Conservation (phyloP, 805 yeast species). For the Metschnikowia arizonensis region DNA sequence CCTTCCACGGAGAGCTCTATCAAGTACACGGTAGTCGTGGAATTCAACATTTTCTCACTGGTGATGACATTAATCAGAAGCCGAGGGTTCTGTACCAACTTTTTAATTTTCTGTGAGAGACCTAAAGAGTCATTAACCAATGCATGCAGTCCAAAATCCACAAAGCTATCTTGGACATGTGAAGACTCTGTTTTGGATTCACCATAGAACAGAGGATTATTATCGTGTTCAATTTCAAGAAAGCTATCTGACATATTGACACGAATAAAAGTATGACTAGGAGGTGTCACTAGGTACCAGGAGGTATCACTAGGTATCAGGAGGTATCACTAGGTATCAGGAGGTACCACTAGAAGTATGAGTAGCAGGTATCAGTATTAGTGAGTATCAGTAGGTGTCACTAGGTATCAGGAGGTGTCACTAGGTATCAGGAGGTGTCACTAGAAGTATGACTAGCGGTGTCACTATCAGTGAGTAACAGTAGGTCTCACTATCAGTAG, state of each 20-base stretch:
- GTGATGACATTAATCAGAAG: conserved; percentile 30
- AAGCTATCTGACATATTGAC: conserved; percentile 22
- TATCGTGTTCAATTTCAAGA: conserved; percentile 43
- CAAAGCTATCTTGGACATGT: conserved; percentile 14
- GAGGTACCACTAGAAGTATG: too few species aligned
- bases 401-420: too few species aligned
- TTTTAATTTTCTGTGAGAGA: conserved; percentile 23
- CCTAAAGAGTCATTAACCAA: conserved; percentile 18
- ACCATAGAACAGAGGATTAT: conserved; percentile 41
- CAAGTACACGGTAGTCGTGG: conserved; percentile 37
- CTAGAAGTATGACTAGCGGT: too few species aligned
- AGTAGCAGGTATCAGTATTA: too few species aligned
- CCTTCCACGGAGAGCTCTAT: conserved; percentile 23
- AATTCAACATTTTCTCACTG: conserved; percentile 34
- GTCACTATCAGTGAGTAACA: too few species aligned
- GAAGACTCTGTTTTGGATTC: conserved; percentile 1
- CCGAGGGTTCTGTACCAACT: conserved; percentile 25
- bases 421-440: too few species aligned
- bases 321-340: too few species aligned
- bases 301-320: too few species aligned
- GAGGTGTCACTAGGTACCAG: too few species aligned
- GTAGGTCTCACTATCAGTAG: too few species aligned
- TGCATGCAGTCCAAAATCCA: conserved; percentile 15
- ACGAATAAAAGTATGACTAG: too few species aligned
- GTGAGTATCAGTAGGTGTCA: too few species aligned